These are phyloP conservation scores for Hanseniaspora sp. DNA, from an alignment of 1,139 yeast genomes.

Conservation along the genomic window DNA sequence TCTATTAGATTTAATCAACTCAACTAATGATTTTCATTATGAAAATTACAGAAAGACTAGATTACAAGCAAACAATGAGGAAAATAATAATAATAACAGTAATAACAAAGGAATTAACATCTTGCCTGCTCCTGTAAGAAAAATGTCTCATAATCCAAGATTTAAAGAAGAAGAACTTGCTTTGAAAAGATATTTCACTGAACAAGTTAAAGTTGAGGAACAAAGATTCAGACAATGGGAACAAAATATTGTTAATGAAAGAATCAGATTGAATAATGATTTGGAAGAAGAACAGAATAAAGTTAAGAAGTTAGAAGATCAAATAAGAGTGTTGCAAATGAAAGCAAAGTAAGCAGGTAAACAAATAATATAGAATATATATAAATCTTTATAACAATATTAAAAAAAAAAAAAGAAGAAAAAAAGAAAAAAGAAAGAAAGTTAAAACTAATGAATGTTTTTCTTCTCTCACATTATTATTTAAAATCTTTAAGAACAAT, in stretches of 20 bases:
- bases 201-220: constrained; percentile 94
- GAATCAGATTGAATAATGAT: constrained; percentile 87
- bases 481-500: too few relatives aligned
- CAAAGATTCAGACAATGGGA: constrained; percentile 98
- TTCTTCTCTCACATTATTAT: not conserved
- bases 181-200: constrained; percentile 89
- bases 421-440: too few relatives aligned
- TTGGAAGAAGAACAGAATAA: constrained; percentile 75
- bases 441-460: too few relatives aligned
- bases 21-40: constrained; percentile 88
- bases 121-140: constrained; percentile 31
- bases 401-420: not conserved
- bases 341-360: constrained; percentile 30
- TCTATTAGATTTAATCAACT: constrained; percentile 75
- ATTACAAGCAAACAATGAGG: constrained; percentile 35
- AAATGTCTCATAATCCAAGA: constrained; percentile 63
- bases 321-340: constrained; percentile 57
- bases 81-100: constrained; percentile 39
- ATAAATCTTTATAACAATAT: not conserved
- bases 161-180: constrained; percentile 94
- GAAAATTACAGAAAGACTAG: constrained; percentile 78
- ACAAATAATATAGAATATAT: not conserved
- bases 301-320: constrained; percentile 61
- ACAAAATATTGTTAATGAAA: constrained; percentile 84
- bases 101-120: constrained; percentile 21